Evolutionary conservation across 108 stramenopile genomes (phyloP), one percentile per base, ranked within the genome.

Genomic region (Nitzschia sp.): DNA sequence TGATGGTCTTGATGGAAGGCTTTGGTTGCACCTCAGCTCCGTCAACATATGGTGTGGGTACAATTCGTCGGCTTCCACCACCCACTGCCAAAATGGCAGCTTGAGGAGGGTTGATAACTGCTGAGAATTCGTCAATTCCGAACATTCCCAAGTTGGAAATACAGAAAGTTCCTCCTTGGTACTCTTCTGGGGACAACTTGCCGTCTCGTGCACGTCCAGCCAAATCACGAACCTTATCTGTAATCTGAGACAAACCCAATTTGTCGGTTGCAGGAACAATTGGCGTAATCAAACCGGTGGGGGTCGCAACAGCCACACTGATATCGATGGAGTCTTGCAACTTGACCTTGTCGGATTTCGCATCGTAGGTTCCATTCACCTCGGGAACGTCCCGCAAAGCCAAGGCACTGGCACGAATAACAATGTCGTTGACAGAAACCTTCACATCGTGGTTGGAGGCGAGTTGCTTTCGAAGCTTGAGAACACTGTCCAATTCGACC

Each of bases 21-120:
- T 87, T 81, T 70, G 93, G 89, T 37, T 90, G 82, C 60, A 89
- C 86, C 55, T 89, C 95, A 11, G 79, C 80, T 10, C 73, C 79
- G 26, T 85, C 88, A 21, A 88, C 93, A 66, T 86, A 87, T 15
- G 97, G 95, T 1, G 76, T 77, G 22, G 75, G 63, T 8, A 98
- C 95, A 15, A 97, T 86, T n/a, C 90, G 75, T 64, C 93, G 84
- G 50, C 88, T 82, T 37, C 96, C 88, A 55, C 93, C 91, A 50
- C 99, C 99, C 39, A 99, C 76, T 11, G 96, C 97, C 69, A 99
- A 78, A 26, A 88, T 85, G 65, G 89, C 92, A 10, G 95, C 92
- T 81, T 99, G 99, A n/a, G 99, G 99, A 69, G 89, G 83, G 50
- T 80, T 83, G 76, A 99, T 94, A 63, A 99, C 96, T 22, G 97